Conservation (phyloP, 371 early-diverging fungal genomes). For the Actinomortierella ambigua region DNA sequence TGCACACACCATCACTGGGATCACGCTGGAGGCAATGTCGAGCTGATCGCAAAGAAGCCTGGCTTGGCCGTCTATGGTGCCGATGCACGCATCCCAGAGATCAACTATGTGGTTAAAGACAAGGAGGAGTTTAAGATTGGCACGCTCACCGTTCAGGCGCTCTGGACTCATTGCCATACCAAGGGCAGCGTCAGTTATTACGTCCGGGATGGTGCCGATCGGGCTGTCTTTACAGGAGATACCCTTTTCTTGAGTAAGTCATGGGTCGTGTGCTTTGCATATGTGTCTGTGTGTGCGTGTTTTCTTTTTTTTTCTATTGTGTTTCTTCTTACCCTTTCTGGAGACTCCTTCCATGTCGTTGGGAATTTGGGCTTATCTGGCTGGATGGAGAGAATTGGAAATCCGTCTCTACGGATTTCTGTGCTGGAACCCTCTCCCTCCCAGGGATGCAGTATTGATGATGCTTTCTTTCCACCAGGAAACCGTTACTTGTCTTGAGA, state of each 20-base stretch:
- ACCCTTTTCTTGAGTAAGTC: conserved; percentile 75
- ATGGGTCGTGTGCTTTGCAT: too few species aligned
- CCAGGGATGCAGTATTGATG: too few species aligned
- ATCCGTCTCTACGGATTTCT: too few species aligned
- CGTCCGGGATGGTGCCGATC: conserved; percentile 59
- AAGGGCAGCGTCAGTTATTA: conserved; percentile 88
- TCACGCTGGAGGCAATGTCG: conserved; percentile 80
- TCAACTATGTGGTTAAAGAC: conserved; percentile 78
- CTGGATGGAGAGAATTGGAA: background rate
- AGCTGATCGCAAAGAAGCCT: conserved; percentile 63
- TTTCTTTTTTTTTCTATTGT: conserved; percentile 16
- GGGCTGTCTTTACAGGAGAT: conserved; percentile 80
- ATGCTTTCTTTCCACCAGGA: too few species aligned
- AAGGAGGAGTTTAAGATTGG: conserved; percentile 80
- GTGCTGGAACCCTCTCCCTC: conserved; percentile 2
- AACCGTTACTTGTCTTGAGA: too few species aligned
- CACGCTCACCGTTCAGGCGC: conserved; percentile 60
- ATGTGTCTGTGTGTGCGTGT: too few species aligned
- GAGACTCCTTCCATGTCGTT: background rate
- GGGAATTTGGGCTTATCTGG: background rate
- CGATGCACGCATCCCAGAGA: conserved; percentile 85
- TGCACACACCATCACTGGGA: conserved; percentile 86
- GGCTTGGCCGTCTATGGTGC: conserved; percentile 84
- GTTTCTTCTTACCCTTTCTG: background rate
- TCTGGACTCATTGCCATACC: conserved; percentile 90